phyloP scores from a whole-genome alignment of 805 yeast species.

The Lipomyces orientalis region DNA sequence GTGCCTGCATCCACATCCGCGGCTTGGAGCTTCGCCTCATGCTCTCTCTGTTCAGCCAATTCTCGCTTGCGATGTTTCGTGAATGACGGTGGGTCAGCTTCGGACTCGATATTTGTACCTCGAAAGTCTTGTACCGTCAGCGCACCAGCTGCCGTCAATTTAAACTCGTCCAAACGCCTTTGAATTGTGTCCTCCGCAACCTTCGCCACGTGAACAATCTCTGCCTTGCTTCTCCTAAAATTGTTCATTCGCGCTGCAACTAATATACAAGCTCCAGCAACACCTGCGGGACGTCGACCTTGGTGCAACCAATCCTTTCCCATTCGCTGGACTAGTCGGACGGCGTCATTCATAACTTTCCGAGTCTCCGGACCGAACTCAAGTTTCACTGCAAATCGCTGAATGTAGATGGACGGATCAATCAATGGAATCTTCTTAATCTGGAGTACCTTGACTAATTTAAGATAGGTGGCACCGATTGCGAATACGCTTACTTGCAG shows the following conservation, averaged over 20 bases:
- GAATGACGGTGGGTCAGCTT: conserved; percentile 84
- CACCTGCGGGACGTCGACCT: conserved; percentile 97
- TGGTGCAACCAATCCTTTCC: conserved; percentile 93
- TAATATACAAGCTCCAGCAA: conserved; percentile 94
- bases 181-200: conserved; percentile 95
- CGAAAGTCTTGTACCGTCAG: conserved; percentile 79
- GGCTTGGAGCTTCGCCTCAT: conserved; percentile 14
- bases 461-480: conserved; percentile 93
- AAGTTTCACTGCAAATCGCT: conserved; percentile 87
- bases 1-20: conserved; percentile 30
- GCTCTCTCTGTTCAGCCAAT: conserved; percentile 44
- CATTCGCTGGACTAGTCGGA: conserved; percentile 86
- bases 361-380: conserved; percentile 76
- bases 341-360: conserved; percentile 86
- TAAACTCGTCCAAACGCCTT: conserved; percentile 86
- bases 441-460: conserved; percentile 85
- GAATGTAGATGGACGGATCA: conserved; percentile 92
- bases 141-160: conserved; percentile 71
- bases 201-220: conserved; percentile 92
- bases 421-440: conserved; percentile 81
- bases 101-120: conserved; percentile 49
- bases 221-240: conserved; percentile 87
- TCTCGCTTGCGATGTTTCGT: conserved; percentile 59
- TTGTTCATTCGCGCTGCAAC: conserved; percentile 97
- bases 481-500: conserved; percentile 91